Conservation (phyloP, 2,329 filamentous ascomycete genomes). For the Pseudofabraea citricarpa region DNA sequence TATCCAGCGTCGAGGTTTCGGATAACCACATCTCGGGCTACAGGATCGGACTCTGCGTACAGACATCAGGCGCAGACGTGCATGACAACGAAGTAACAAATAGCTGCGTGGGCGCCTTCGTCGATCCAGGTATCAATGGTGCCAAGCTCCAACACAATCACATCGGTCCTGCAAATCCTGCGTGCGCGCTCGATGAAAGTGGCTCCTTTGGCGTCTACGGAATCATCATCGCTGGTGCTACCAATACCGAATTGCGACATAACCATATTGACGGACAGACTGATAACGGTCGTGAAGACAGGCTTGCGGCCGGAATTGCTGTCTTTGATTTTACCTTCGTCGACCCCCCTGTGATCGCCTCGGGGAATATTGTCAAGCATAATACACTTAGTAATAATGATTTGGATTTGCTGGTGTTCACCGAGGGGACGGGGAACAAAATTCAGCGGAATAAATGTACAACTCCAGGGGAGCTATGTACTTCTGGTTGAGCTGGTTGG, state of each 20-base stretch:
- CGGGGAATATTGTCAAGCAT: neutral
- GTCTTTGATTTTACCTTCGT: slow-evolving; percentile 20
- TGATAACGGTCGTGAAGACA: slow-evolving; percentile 9
- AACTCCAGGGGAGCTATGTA: neutral
- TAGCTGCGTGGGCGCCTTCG: slow-evolving; percentile 28
- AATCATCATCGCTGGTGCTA: slow-evolving; percentile 26
- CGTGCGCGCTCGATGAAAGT: too few relatives aligned
- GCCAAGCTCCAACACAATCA: slow-evolving; percentile 28
- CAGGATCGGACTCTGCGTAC: slow-evolving; percentile 30
- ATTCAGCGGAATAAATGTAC: slow-evolving; percentile 22
- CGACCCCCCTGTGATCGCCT: slow-evolving; percentile 12
- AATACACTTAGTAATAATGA: neutral
- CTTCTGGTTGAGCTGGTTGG: too few relatives aligned
- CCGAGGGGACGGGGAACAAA: slow-evolving; percentile 16
- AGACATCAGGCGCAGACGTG: slow-evolving; percentile 28
- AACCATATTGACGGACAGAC: slow-evolving; percentile 24
- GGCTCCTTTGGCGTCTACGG: neutral
- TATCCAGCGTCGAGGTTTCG: slow-evolving; percentile 21
- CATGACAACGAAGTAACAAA: slow-evolving; percentile 28
- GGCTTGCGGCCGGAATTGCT: slow-evolving; percentile 14
- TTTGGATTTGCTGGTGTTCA: neutral
- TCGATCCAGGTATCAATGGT: slow-evolving; percentile 28
- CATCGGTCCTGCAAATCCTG: slow-evolving; percentile 16
- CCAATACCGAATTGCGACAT: slow-evolving; percentile 21
- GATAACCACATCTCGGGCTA: slow-evolving; percentile 28